These are phyloP conservation scores for Magnaporthiopsis poae DNA, from an alignment of 2,329 filamentous ascomycete species.

Conservation along the genomic window DNA sequence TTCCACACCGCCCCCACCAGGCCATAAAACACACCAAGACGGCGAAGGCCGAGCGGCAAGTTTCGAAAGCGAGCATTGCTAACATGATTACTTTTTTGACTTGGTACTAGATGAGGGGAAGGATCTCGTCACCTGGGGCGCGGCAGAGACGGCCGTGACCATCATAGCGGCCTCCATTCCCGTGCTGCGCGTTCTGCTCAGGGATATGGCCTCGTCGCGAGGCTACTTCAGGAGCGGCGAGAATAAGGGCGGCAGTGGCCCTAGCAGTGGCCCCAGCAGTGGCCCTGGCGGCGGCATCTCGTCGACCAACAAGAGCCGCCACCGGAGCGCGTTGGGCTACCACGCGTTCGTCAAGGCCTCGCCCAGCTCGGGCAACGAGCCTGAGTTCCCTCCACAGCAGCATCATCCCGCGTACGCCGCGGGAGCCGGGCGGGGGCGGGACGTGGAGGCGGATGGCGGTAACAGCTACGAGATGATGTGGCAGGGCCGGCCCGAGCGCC, in stretches of 20 bases:
- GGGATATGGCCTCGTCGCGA: neutral
- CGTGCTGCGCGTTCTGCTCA: constrained; percentile 19
- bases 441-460: neutral
- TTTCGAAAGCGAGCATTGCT: neutral
- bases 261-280: no score
- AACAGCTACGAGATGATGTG: neutral
- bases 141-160: constrained; percentile 23
- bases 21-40: neutral
- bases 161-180: constrained; percentile 25
- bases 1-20: no score
- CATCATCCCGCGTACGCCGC: no score
- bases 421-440: no score
- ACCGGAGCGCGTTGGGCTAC: neutral
- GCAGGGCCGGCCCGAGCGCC: neutral
- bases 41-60: no score
- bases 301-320: neutral
- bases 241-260: neutral
- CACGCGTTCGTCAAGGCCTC: constrained; percentile 1
- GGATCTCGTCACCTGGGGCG: constrained; percentile 18
- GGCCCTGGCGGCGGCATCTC: no score
- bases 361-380: constrained; percentile 1
- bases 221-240: neutral
- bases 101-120: constrained; percentile 11
- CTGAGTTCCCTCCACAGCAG: neutral
- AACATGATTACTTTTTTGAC: neutral